Base-by-base conservation (phyloP, 805 yeast species). In the Spathaspora boniae region DNA sequence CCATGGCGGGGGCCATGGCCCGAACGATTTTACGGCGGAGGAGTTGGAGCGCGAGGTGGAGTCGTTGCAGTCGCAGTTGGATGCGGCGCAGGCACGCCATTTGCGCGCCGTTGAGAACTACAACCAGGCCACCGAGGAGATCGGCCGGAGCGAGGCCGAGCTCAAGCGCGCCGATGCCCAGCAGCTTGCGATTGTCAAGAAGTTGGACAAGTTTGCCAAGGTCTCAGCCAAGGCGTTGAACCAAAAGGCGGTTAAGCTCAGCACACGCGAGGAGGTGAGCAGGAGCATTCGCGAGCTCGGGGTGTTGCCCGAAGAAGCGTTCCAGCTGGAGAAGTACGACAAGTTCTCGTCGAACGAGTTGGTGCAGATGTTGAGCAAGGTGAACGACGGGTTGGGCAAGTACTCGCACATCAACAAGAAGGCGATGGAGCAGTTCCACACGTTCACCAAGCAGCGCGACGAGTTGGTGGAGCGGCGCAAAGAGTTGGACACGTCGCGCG, bases 271-370 rank as follows among this genome's bases (percentile, higher is more conserved):
- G 32, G 94, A 85, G 44, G 57, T 86, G 16, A 81, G 79, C 44
- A 75, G 72, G 40, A 84, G 77, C 50, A 80, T 88, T 20, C 70
- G 89, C 42, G 95, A 85, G 27, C 61, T 89, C 26, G 97, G 97
- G n/a, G 85, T 84, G 3, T 65, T 91, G 12, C 91, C 96, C 0
- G 96, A 88, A 49, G 88, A 85, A 36, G 88, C 93, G 0, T 79
- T 86, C 45, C 69, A 68, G 9, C 43, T 40, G 18, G 40, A 51
- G 2, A 52, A 60, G 1, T 76, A 68, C 48, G 70, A 68, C 23
- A 54, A 60, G 23, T 47, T 63, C 14, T 52, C 62, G 2, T 76
- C 86, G 8, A 78, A 75, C 25, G 67, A 70, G 5, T 56, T 89
- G 21, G 56, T 85, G 32, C 48, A 56, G 11, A 63, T 70, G 35